phyloP scores from a whole-genome alignment of 2,329 filamentous ascomycete genomes.

The Colletotrichum sp. region DNA sequence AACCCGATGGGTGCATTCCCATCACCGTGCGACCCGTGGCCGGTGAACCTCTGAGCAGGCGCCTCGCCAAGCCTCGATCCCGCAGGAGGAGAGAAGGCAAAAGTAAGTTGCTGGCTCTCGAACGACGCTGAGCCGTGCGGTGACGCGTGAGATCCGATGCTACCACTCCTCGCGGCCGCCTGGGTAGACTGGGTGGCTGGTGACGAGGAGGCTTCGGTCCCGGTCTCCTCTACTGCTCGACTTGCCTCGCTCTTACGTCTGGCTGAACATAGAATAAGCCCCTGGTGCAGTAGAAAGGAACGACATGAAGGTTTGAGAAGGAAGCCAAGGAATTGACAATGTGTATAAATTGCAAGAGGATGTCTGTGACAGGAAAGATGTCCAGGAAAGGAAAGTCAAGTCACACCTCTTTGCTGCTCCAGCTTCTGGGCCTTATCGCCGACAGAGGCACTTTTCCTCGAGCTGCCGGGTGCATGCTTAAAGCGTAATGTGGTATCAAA shows the following conservation, averaged over 20 bases:
- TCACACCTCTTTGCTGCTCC: constrained; percentile 3
- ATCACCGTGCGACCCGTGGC: constrained; percentile 5
- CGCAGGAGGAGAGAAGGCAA: neutral
- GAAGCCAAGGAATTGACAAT: neutral
- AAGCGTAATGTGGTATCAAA: constrained; percentile 13
- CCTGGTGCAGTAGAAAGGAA: neutral
- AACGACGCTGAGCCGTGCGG: neutral
- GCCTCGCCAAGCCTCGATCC: neutral
- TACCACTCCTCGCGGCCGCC: neutral
- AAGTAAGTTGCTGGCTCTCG: neutral
- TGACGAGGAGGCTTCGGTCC: neutral
- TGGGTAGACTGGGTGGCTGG: neutral
- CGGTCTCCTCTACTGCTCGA: neutral
- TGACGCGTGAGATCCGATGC: neutral
- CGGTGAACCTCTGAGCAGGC: neutral
- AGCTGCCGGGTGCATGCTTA: constrained; percentile 4
- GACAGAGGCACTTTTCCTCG: neutral
- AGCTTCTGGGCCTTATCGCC: neutral
- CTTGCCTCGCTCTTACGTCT: neutral
- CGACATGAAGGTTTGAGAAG: neutral
- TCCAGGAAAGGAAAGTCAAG: neutral
- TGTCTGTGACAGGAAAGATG: neutral
- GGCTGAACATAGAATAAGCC: neutral
- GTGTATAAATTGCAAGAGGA: neutral
- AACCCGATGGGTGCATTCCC: constrained; percentile 10